Base-by-base conservation (phyloP, 108 stramenopile species). In the Aureococcus anophagefferens region DNA sequence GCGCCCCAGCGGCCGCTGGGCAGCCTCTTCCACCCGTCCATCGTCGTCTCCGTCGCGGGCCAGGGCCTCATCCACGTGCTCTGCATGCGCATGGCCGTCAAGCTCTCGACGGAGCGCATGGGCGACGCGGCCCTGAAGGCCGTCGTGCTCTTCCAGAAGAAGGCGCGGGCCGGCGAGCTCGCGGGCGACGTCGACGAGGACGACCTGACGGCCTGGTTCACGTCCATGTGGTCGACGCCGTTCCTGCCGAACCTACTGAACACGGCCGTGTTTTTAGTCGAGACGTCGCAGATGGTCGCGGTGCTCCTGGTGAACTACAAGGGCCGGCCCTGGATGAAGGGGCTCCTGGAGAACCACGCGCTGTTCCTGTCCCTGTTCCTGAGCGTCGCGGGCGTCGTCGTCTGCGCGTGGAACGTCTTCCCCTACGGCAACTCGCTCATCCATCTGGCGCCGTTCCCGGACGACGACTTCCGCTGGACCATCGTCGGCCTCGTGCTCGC, bases 261-360 rank as follows among this genome's bases (percentile, higher is more conserved):
- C 67, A 88, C 86, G 15, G 95, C 95, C n/a, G 95, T 96, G 7
- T 98, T 96, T 66, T 80, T 98, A 30, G 93, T 96, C 34, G 87
- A 85, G 70, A 94, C 93, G 72, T 93, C 95, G 13, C 97, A 98
- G 79, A 91, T 93, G 76, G 95, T 98, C 37, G 91, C 92, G 18
- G 98, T 98, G 32, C 95, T 96, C 81, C 90, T 98, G 65, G 98
- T 97, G 44, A 96, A 96, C 74, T 86, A 95, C 33, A 96, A 98
- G 87, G 98, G 98, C 28, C 81, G 91, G 18, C 98, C 98, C 17
- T 98, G 94, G 82, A 98, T 98, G 98, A 93, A 88, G 0, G 98
- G 98, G n/a, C 74, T 98, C 69, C 84, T 90, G 13, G 95, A 96
- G 77, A 96, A 98, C 76, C 84, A 85, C 25, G 92, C 96, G 28